Evolutionary conservation across 1,139 yeast genomes (phyloP).

Genomic region (Candida glucosophila): DNA sequence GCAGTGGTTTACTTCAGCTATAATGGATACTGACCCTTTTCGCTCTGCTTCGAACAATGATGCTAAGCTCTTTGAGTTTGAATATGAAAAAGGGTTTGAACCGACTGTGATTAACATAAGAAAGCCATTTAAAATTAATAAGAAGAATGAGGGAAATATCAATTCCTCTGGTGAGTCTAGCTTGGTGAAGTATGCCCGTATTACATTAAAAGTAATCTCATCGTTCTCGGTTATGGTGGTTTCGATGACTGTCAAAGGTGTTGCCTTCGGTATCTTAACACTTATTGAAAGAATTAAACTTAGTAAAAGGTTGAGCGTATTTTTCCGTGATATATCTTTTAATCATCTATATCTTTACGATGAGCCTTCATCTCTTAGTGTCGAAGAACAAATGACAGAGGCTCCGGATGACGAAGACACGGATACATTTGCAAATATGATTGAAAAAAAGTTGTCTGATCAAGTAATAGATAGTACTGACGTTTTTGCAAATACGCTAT

Average conservation of each 20-base stretch:
- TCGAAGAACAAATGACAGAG: conserved; percentile 5
- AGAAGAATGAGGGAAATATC: too few species aligned
- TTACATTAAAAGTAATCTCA: conserved; percentile 28
- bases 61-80: conserved; percentile 31
- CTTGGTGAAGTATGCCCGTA: too few species aligned
- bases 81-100: conserved; percentile 41
- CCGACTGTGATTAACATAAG: conserved; percentile 45
- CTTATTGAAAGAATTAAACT: conserved; percentile 33
- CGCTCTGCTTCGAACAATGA: conserved; percentile 29
- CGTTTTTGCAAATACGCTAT: conserved; percentile 50
- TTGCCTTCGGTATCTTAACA: conserved; percentile 34
- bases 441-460: conserved; percentile 12
- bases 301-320: conserved; percentile 21
- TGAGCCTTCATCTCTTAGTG: too few species aligned
- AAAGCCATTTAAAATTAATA: conserved; percentile 15
- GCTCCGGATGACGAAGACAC: conserved; percentile 2
- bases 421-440: background rate
- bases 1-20: conserved; percentile 75
- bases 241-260: conserved; percentile 40
- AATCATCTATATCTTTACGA: conserved; percentile 19
- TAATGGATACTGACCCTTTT: conserved; percentile 58
- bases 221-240: conserved; percentile 37
- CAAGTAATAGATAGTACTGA: conserved; percentile 47
- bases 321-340: conserved; percentile 21
- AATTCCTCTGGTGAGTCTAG: too few species aligned